Evolutionary conservation across 805 yeast species (phyloP).

Genomic region (Candida corydali): DNA sequence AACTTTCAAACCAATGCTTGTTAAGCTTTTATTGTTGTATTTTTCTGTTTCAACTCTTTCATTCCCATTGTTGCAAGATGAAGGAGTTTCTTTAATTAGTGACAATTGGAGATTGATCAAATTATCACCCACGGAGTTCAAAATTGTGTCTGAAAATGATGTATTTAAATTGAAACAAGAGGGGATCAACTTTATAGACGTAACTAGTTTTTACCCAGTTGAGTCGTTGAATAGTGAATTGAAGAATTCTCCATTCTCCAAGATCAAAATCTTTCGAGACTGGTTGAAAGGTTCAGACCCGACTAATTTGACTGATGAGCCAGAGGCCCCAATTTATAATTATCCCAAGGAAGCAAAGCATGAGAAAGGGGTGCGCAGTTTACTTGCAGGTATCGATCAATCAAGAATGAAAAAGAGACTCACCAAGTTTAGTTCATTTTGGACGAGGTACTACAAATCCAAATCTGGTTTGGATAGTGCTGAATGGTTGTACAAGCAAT

Average conservation of each 20-base stretch:
- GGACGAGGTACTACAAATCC: slow-evolving; percentile 71
- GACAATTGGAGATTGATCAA: slow-evolving; percentile 24
- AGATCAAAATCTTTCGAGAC: not conserved
- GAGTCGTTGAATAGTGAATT: slow-evolving; percentile 23
- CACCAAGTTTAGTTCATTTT: slow-evolving; percentile 61
- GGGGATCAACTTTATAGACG: slow-evolving; percentile 58
- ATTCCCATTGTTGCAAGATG: not conserved
- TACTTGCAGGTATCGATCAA: slow-evolving; percentile 43
- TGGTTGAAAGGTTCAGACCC: not conserved
- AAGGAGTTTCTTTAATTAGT: not conserved
- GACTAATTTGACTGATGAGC: not conserved
- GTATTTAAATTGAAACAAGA: slow-evolving; percentile 30
- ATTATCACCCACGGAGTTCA: slow-evolving; percentile 26
- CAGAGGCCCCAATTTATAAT: slow-evolving; percentile 28
- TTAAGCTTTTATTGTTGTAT: too few relatives aligned
- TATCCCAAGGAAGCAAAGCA: slow-evolving; percentile 50
- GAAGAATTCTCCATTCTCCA: slow-evolving; percentile 14
- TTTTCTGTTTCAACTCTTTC: not conserved
- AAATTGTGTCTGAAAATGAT: slow-evolving; percentile 28
- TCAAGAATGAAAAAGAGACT: slow-evolving; percentile 48
- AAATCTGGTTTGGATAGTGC: slow-evolving; percentile 67
- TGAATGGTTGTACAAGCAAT: slow-evolving; percentile 56
- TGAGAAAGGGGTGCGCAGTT: slow-evolving; percentile 31
- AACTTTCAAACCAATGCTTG: too few relatives aligned
- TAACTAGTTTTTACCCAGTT: slow-evolving; percentile 43